These are phyloP conservation scores for Crithidia brevicula DNA, from an alignment of 208 protist species.

Conservation along the genomic window DNA sequence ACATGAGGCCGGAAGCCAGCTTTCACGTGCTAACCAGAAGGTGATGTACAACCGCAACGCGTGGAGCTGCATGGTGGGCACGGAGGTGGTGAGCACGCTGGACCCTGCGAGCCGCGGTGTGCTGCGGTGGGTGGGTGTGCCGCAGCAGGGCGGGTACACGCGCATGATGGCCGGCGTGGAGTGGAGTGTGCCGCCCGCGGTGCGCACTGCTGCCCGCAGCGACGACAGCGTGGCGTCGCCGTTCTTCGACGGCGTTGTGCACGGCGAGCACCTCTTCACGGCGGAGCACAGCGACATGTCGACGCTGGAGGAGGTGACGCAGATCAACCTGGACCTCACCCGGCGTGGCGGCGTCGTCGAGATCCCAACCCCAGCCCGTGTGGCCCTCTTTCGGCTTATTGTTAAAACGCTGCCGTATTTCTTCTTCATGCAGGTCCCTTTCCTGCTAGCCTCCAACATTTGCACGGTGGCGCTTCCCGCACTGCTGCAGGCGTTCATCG, in stretches of 20 bases:
- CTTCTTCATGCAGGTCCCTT: slow-evolving; percentile 45
- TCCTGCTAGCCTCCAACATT: slow-evolving; percentile 52
- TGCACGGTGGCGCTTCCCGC: slow-evolving; percentile 55
- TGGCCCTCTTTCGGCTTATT: slow-evolving; percentile 25
- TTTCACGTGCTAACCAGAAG: slow-evolving; percentile 40
- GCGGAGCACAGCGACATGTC: slow-evolving; percentile 39
- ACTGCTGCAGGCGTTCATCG: slow-evolving; percentile 60
- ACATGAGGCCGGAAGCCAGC: slow-evolving; percentile 36
- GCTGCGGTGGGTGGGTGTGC: slow-evolving; percentile 66
- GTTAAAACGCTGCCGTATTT: slow-evolving; percentile 38
- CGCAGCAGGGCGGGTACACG: slow-evolving; percentile 60
- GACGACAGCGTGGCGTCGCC: slow-evolving; percentile 27
- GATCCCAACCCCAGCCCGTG: slow-evolving; percentile 24
- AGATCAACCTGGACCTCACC: slow-evolving; percentile 30
- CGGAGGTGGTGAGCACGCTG: slow-evolving; percentile 31
- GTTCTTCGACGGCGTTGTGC: slow-evolving; percentile 55
- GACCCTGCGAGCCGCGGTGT: slow-evolving; percentile 52
- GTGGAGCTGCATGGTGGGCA: slow-evolving; percentile 55
- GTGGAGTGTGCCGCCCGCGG: slow-evolving; percentile 50
- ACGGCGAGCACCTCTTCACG: slow-evolving; percentile 73
- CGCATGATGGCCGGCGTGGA: slow-evolving; percentile 70
- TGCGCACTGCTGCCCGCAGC: slow-evolving; percentile 24
- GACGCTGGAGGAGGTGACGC: slow-evolving; percentile 57
- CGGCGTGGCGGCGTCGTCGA: slow-evolving; percentile 16
- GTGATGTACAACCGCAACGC: slow-evolving; percentile 41